Percentiles rank a stretch among this genome's conserved stretches.
Conservation (phyloP, 2,329 filamentous ascomycete genomes). For the Laburnicola sp. region DNA sequence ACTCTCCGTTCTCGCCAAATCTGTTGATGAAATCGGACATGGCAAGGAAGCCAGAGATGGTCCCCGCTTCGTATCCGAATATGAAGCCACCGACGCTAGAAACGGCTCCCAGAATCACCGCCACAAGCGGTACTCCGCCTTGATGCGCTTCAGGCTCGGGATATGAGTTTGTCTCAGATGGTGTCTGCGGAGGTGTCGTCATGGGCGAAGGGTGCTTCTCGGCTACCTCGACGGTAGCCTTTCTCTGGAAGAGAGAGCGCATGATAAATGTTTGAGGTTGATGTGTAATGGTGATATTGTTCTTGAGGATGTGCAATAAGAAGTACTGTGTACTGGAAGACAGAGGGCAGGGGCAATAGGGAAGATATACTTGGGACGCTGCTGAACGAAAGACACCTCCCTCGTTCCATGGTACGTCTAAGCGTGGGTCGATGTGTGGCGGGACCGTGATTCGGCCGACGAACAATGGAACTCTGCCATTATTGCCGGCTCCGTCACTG, state of each 20-base stretch:
- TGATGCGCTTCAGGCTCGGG: conserved; percentile 18
- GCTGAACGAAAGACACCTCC: background rate
- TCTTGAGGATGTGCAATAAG: background rate
- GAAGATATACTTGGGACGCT: conserved; percentile 5
- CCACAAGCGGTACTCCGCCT: conserved; percentile 32
- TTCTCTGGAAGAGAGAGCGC: conserved; percentile 30
- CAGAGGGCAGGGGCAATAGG: conserved; percentile 4
- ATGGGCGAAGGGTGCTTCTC: conserved; percentile 33
- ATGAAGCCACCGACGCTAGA: conserved; percentile 42
- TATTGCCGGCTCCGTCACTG: conserved; percentile 1
- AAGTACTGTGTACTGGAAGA: background rate
- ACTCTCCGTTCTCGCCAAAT: conserved; percentile 23
- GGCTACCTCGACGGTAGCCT: conserved; percentile 17
- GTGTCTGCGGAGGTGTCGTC: conserved; percentile 29
- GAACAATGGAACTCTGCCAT: conserved; percentile 9
- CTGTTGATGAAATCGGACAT: conserved; percentile 35
- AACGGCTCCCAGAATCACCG: conserved; percentile 34
- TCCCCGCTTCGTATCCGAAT: conserved; percentile 36
- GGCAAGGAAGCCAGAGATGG: conserved; percentile 37
- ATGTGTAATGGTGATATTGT: background rate
- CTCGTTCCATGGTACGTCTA: background rate
- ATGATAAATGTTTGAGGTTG: conserved; percentile 8
- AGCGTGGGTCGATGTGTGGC: conserved; percentile 2
- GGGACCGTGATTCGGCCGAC: conserved; percentile 5
- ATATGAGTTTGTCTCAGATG: conserved; percentile 27